Evolutionary conservation across 164 flowering plant genomes (phyloP), one percentile per base, ranked within the genome.

Genomic region (Berberis thunbergii): DNA sequence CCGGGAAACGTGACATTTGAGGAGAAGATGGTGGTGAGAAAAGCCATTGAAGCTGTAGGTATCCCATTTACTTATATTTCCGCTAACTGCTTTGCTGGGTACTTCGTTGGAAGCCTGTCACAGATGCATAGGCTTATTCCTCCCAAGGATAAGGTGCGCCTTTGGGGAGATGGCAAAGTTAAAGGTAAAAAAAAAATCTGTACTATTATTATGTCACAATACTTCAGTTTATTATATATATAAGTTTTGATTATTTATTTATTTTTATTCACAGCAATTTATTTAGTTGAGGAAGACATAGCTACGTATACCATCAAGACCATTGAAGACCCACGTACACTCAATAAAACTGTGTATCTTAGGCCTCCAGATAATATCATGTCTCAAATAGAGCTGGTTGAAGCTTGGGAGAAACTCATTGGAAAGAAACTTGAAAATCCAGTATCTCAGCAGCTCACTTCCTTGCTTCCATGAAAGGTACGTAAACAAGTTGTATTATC

Each of bases 301-400:
- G 91, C 84, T 0, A 79, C 73, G 49, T 88, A 84, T 69, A 75
- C 89, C 0, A 79, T 88, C 41, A 86, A 81, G 66, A 67, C 78
- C 10, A 77, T 86, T 46, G 86, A 86, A 8, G 96, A 86, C 48
- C 89, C 84, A 8, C 77, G 91, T 7, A 82, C 88, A 0, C 74
- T 86, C 3, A 86, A 86, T 78, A 84, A 82, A 68, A 88, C 88
- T 1, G 5, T 88, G 4, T 84, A 88, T 59, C 57, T 86, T 38
- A 72, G 84, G 65, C 91, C 96, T 7, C 78, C 82, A 0, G 68
- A 76, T 26, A 88, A 88, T 73, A 79, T 84, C 39, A 70, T 88
- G 7, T 77, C 87, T n/a, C 89, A 84, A 62, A 74, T 75, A 56
- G 81, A 86, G 63, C 62, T 88, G 1, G 81, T 88, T n/a, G 65